A percentile compares a stretch with the other conserved stretches of the same genome.
phyloP scores from a whole-genome alignment of 805 yeast species.

The Candida arabinofermentans region DNA sequence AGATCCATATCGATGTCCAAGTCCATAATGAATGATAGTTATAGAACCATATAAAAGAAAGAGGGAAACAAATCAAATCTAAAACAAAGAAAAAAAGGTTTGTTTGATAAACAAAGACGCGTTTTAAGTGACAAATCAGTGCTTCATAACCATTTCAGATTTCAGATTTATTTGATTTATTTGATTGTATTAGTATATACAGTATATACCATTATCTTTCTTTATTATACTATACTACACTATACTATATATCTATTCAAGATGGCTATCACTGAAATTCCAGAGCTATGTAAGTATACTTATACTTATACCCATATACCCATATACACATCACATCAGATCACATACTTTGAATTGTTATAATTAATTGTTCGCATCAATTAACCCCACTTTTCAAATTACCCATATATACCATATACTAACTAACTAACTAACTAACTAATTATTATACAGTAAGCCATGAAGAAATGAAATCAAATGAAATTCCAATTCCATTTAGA shows the following conservation, averaged over 20 bases:
- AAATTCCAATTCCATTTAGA: constrained; percentile 74
- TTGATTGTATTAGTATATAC: neutral
- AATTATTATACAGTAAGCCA: constrained; percentile 50
- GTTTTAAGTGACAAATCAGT: neutral
- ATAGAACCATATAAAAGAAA: too few relatives aligned
- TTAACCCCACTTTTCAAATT: constrained; percentile 1
- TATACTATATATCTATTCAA: neutral
- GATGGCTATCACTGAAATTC: constrained; percentile 36
- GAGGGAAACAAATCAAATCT: neutral
- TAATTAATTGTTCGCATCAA: too few relatives aligned
- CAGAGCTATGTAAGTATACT: constrained; percentile 37
- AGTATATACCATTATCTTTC: neutral
- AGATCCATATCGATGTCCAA: neutral
- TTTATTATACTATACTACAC: neutral
- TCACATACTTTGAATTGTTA: too few relatives aligned
- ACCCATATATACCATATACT: neutral
- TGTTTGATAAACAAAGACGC: neutral
- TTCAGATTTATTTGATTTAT: neutral
- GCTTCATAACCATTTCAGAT: neutral
- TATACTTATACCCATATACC: too few relatives aligned
- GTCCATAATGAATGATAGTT: neutral
- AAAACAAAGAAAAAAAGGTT: neutral
- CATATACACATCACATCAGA: too few relatives aligned
- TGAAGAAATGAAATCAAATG: constrained; percentile 77
- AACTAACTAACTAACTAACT: constrained; percentile 1